A percentile compares a stretch with the other conserved stretches of the same genome.
Conservation (phyloP, 1,284 basidiomycete species). For the Xerocomus nothofagi region DNA sequence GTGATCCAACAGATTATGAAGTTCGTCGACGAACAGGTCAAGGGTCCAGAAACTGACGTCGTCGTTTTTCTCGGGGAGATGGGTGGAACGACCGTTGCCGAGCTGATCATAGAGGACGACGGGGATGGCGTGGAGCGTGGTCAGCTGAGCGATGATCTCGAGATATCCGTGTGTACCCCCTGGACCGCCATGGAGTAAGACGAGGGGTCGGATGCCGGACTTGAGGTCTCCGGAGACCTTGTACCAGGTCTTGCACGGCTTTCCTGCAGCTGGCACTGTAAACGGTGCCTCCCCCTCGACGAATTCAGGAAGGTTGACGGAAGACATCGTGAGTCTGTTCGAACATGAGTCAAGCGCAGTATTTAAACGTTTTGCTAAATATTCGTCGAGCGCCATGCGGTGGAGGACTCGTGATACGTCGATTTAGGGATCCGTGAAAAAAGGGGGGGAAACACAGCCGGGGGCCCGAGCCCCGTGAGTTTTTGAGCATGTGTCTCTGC, state of each 20-base stretch:
- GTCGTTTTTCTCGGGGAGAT: conserved; percentile 42
- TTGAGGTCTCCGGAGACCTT: conserved; percentile 43
- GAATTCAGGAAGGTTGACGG: conserved; percentile 18
- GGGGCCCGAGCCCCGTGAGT: no score
- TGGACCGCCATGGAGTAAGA: conserved; percentile 49
- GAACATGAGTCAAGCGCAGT: no score
- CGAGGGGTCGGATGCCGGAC: conserved; percentile 36
- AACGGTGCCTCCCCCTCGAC: conserved; percentile 32
- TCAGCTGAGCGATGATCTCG: conserved; percentile 36
- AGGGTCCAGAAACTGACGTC: conserved; percentile 47
- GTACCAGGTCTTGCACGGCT: no score
- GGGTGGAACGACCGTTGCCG: conserved; percentile 48
- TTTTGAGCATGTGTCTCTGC: no score
- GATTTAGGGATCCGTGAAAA: no score
- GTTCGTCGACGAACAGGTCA: conserved; percentile 46
- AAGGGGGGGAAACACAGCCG: no score
- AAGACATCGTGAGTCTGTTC: conserved; percentile 25
- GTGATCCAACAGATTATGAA: conserved; percentile 44
- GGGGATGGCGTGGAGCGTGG: conserved; percentile 34
- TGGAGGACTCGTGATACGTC: background rate
- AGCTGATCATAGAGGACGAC: conserved; percentile 53
- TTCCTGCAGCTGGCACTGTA: conserved; percentile 15
- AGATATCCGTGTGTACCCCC: conserved; percentile 42
- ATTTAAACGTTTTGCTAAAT: no score
- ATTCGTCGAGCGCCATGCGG: background rate